These are phyloP conservation scores for Myxozyma neglecta DNA, from an alignment of 805 yeast species.

Conservation along the genomic window DNA sequence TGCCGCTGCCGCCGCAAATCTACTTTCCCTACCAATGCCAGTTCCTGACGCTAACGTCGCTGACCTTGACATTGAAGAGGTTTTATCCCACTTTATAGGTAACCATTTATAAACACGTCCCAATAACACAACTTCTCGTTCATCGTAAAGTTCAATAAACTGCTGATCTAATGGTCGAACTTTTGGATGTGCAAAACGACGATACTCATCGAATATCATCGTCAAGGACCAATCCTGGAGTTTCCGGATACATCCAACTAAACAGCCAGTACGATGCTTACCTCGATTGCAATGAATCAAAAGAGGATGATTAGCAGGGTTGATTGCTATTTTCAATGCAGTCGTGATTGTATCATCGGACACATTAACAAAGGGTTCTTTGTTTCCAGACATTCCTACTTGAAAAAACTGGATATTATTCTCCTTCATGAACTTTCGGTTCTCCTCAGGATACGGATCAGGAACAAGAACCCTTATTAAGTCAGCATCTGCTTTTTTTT, in stretches of 20 bases:
- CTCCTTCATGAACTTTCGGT: constrained; percentile 58
- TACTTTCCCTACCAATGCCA: not conserved
- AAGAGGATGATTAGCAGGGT: constrained; percentile 88
- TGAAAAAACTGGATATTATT: constrained; percentile 73
- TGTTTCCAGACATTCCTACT: constrained; percentile 92
- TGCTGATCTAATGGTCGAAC: constrained; percentile 95
- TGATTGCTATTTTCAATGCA: constrained; percentile 75
- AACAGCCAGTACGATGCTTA: constrained; percentile 94
- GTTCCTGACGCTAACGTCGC: not conserved
- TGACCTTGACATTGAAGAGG: not conserved
- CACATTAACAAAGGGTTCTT: constrained; percentile 84
- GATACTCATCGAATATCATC: constrained; percentile 92
- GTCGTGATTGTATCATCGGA: constrained; percentile 67
- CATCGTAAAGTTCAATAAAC: constrained; percentile 83
- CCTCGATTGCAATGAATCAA: constrained; percentile 95
- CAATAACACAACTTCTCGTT: constrained; percentile 25
- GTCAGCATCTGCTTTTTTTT: not conserved
- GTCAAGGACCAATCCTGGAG: constrained; percentile 90
- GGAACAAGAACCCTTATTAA: constrained; percentile 65
- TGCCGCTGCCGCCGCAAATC: not conserved
- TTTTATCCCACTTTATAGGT: constrained; percentile 16
- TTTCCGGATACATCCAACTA: constrained; percentile 87
- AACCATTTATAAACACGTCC: constrained; percentile 28
- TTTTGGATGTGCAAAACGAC: constrained; percentile 92
- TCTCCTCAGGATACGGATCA: constrained; percentile 84